Percentiles rank a stretch among this genome's conserved stretches.
Evolutionary conservation across 2,329 filamentous ascomycete species (phyloP).

Genomic region (Penicillium aurantiogriseum): DNA sequence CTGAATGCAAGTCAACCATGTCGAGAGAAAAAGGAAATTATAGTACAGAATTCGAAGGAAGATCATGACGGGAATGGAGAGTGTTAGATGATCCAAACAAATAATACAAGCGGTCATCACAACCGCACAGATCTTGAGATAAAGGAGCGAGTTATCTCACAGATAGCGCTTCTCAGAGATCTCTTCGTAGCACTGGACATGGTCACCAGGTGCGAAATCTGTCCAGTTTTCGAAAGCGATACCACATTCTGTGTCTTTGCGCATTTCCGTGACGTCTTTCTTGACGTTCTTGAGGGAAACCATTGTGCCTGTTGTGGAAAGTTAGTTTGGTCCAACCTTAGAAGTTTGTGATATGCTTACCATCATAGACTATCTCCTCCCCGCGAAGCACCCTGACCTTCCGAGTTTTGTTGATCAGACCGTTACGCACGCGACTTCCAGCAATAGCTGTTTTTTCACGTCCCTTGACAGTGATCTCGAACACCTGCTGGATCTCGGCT

Average conservation of each 20-base stretch:
- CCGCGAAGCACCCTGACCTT: conserved; percentile 70
- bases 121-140: not conserved
- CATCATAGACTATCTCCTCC: conserved; percentile 73
- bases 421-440: conserved; percentile 84
- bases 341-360: conserved; percentile 53
- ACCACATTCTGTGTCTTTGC: conserved; percentile 90
- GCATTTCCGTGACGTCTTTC: conserved; percentile 85
- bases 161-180: conserved; percentile 65
- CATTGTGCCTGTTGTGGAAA: conserved; percentile 61
- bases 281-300: conserved; percentile 86
- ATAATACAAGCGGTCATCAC: conserved; percentile 6
- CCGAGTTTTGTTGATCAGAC: conserved; percentile 61
- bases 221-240: conserved; percentile 79
- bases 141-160: conserved; percentile 17
- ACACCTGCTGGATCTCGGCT: conserved; percentile 78
- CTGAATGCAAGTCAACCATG: conserved; percentile 16
- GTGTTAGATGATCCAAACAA: conserved; percentile 1
- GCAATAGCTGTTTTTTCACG: conserved; percentile 72
- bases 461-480: conserved; percentile 77
- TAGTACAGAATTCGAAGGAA: conserved; percentile 10
- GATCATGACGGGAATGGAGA: conserved; percentile 5
- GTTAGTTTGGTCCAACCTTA: conserved; percentile 8
- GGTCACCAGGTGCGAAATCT: conserved; percentile 75
- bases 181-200: conserved; percentile 84
- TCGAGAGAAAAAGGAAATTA: conserved; percentile 7